Evolutionary conservation across 495 filamentous ascomycete species (phyloP).

Genomic region (Aspergillus wentii): DNA sequence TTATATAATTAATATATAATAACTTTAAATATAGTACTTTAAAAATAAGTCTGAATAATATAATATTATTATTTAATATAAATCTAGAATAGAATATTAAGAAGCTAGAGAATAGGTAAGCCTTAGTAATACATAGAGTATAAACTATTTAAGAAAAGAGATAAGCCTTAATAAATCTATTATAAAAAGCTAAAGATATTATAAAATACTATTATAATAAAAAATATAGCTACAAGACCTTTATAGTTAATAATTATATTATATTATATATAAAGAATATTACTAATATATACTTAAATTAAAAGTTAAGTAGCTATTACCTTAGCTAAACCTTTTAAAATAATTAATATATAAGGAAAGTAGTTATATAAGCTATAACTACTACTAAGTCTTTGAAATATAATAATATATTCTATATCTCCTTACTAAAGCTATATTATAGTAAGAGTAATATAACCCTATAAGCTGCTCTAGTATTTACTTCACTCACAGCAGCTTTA

Average conservation of each 20-base stretch:
- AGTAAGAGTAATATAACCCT: too few species aligned
- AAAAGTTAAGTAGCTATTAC: slow-evolving; percentile 4
- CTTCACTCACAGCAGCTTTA: too few species aligned
- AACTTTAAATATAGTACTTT: too few species aligned
- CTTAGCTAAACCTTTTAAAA: background rate
- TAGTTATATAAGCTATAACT: slow-evolving; percentile 2
- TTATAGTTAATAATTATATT: background rate
- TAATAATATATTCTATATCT: slow-evolving; percentile 5
- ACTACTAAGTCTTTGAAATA: background rate
- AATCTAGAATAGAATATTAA: background rate
- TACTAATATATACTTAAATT: background rate
- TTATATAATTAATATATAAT: slow-evolving; percentile 4
- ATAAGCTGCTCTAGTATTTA: too few species aligned
- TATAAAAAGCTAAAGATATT: too few species aligned
- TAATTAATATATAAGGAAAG: slow-evolving; percentile 1
- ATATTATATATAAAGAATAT: slow-evolving; percentile 3
- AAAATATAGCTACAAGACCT: background rate
- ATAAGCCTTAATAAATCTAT: too few species aligned
- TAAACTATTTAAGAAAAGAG: background rate
- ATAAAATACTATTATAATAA: too few species aligned
- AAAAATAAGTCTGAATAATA: background rate
- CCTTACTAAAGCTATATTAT: slow-evolving; percentile 1
- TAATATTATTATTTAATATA: too few species aligned
- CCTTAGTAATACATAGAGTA: background rate
- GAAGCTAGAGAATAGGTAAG: background rate